phyloP scores from a whole-genome alignment of 164 flowering plant genomes.

The Warburgia ugandensis region DNA sequence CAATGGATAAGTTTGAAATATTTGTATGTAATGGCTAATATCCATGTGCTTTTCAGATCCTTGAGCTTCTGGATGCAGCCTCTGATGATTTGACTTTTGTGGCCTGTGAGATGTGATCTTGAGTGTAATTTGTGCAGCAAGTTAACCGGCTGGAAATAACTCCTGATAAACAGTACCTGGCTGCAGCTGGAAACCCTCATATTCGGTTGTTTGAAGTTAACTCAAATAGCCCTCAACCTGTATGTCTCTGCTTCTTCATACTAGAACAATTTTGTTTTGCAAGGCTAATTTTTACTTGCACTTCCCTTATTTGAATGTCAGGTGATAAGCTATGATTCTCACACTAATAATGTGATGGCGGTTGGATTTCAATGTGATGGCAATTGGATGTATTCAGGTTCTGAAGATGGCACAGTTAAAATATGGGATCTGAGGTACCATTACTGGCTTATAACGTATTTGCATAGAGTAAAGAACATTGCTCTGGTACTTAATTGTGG shows the following conservation, averaged over 20 bases:
- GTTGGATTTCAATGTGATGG: conserved; percentile 99
- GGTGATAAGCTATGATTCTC: conserved; percentile 93
- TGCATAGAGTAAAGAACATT: too few species aligned
- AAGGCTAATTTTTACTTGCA: not conserved
- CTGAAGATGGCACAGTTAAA: conserved; percentile 98
- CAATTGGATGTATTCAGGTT: conserved; percentile 99
- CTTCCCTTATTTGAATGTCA: conserved; percentile 20
- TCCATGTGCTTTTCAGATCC: too few species aligned
- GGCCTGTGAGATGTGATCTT: not conserved
- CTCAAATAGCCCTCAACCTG: conserved; percentile 81
- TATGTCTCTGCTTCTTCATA: conserved; percentile 20
- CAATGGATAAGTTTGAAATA: too few species aligned
- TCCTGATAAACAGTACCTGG: conserved; percentile 77
- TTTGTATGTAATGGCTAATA: too few species aligned
- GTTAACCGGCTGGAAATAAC: conserved; percentile 91
- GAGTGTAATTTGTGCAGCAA: conserved; percentile 45
- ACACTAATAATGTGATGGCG: conserved; percentile 94
- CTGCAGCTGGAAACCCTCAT: conserved; percentile 95
- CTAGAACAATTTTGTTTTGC: not conserved
- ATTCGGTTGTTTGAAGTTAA: conserved; percentile 91
- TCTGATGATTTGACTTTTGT: not conserved
- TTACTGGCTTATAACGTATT: not conserved
- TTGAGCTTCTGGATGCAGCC: not conserved
- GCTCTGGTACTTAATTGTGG: too few species aligned
- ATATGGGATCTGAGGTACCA: conserved; percentile 95